Evolutionary conservation across 768 basidiomycete species (phyloP), one percentile per base, ranked within the genome.

Genomic region (Xanthoconium stramineum): DNA sequence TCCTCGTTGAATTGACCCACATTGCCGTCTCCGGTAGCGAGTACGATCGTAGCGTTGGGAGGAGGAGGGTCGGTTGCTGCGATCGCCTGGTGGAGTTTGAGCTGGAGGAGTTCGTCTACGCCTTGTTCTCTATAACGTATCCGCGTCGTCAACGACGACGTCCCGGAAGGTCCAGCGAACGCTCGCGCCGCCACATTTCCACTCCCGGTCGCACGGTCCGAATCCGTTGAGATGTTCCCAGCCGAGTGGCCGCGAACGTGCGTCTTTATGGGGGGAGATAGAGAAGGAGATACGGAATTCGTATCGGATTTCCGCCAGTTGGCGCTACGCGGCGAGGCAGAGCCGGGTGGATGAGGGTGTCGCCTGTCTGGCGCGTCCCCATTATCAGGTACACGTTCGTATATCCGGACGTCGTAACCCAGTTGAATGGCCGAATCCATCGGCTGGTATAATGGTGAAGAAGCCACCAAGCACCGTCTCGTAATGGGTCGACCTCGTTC

Each of bases 11-110:
- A 97, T 68, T 96, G 89, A 6, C 91, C 89, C 11, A 89, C 86
- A 64, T 92, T 91, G 24, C 93, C 94, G 70, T 98, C 95, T 6
- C 95, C 95, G 0, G 95, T 97, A 1, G 92, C 95, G 42, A 98
- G 82, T 44, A 97, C 88, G 62, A 97, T 89, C 19, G 91, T 93
- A 13, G 85, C 82, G 3, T 83, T 82, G 12, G 74, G 65, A 0
- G 85, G 85, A 3, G 83, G 84, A 1, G 80, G 77, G 58, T 91
- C 88, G 8, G 81, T 79, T 43, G 82, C 83, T 11, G 88, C 85
- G 50, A 98, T 76, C 12, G 88, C 87, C 68, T 95, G 93, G 61
- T 94, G 86, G 32, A 98, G 78, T 69, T 98, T 97, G 55, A 98
- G 78, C 71, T 97, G 94, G 48, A 98, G 74, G 28, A 97, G 79